These are phyloP conservation scores for Kodamaea alishanica DNA, from an alignment of 1,139 yeast genomes.

Conservation along the genomic window DNA sequence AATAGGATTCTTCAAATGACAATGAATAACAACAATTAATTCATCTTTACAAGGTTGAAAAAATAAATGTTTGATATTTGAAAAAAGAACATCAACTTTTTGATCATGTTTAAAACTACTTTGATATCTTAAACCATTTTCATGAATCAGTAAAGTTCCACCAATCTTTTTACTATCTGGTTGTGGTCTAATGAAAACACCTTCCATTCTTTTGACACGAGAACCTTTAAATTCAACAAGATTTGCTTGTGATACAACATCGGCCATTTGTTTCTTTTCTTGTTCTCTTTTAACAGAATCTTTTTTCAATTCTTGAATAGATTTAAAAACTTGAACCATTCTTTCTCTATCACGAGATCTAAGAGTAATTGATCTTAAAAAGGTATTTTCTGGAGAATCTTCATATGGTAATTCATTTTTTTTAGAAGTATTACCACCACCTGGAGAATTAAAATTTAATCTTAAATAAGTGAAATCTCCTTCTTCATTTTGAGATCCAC, in stretches of 20 bases:
- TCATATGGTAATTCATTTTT: slow-evolving; percentile 86
- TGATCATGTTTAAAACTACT: slow-evolving; percentile 80
- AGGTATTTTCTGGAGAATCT: slow-evolving; percentile 79
- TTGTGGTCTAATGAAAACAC: slow-evolving; percentile 88
- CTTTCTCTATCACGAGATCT: slow-evolving; percentile 90
- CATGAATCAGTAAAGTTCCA: slow-evolving; percentile 88
- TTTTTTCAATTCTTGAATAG: slow-evolving; percentile 88
- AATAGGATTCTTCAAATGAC: slow-evolving; percentile 87
- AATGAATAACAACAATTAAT: slow-evolving; percentile 85
- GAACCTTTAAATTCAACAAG: slow-evolving; percentile 74
- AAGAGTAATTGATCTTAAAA: slow-evolving; percentile 81
- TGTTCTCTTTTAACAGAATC: slow-evolving; percentile 87
- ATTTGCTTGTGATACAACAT: slow-evolving; percentile 89
- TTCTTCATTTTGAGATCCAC: slow-evolving; percentile 93
- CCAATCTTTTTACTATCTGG: slow-evolving; percentile 95
- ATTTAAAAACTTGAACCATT: slow-evolving; percentile 86
- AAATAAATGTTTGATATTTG: slow-evolving; percentile 87
- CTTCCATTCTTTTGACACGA: slow-evolving; percentile 81
- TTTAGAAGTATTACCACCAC: slow-evolving; percentile 69
- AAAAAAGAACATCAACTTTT: slow-evolving; percentile 80
- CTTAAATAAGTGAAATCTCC: slow-evolving; percentile 91
- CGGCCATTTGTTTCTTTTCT: slow-evolving; percentile 89
- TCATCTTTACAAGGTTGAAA: slow-evolving; percentile 97
- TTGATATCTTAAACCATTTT: slow-evolving; percentile 92
- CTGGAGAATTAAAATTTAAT: slow-evolving; percentile 91